Base-by-base conservation (phyloP, 75 land plant genomes). In the Pseudotsuga menziesii region DNA sequence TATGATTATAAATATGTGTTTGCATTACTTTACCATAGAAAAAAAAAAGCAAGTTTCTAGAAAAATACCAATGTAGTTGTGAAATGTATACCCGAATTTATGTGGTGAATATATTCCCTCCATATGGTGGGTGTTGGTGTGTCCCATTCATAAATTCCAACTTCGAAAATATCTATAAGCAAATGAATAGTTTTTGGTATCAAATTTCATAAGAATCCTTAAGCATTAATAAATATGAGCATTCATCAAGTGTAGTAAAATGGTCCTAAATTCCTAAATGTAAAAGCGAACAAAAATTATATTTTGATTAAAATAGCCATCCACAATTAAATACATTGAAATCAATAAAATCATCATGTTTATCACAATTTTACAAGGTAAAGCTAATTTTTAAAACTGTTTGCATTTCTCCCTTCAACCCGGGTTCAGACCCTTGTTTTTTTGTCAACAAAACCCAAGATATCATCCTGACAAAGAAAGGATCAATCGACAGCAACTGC, bases 41-140 rank as follows among this genome's bases (percentile, higher is more conserved):
- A 41, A 15, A 61, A 20, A 61, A n/a, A 61, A 25, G 19, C 63
- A 61, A n/a, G 63, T 25, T 61, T 25, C 22, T n/a, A 61, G 25
- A 25, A 26, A 71, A 27, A 27, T 2, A 25, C 0, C 11, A 58
- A 62, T 9, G 22, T 22, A 26, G 74, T 15, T 76, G n/a, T 20
- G 5, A 32, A 76, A 20, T 22, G 35, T 26, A n/a, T 85, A 92
- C 95, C 97, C 79, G 88, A 78, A 75, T 64, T 85, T 6, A 73
- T 74, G 80, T 88, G 87, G 76, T 94, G 92, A 14, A 84, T 13
- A 84, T 97, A 90, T 77, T 97, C 99, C 58, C 85, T 86, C 98
- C 99, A 97, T 22, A 92, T 83, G 20, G 91, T 92, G 6, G 99
- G 99, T 4, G 91, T 88, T 57, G 99, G 99, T 32, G 99, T 84